Evolutionary conservation across 495 filamentous ascomycete genomes (phyloP).

Genomic region (Lichina pygmaea): DNA sequence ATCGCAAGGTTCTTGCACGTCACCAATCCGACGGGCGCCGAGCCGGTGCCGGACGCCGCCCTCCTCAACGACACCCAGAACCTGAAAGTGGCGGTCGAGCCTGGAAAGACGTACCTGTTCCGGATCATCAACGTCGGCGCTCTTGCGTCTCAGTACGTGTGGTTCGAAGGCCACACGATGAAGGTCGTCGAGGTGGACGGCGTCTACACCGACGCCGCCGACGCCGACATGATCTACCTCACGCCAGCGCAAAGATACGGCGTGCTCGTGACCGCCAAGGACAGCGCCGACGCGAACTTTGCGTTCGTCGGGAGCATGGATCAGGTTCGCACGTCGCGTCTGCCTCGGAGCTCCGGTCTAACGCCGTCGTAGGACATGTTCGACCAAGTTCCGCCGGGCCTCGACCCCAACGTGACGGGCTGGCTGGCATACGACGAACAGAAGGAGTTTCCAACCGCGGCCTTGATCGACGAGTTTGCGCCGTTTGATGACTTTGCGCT

Average conservation of each 20-base stretch:
- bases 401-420: slow-evolving; percentile 55
- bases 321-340: slow-evolving; percentile 10
- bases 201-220: slow-evolving; percentile 17
- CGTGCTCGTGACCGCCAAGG: slow-evolving; percentile 38
- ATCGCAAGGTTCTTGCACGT: slow-evolving; percentile 18
- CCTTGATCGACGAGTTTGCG: slow-evolving; percentile 26
- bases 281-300: slow-evolving; percentile 35
- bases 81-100: slow-evolving; percentile 27
- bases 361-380: slow-evolving; percentile 28
- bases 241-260: slow-evolving; percentile 44
- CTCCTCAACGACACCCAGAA: slow-evolving; percentile 31
- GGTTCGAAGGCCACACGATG: slow-evolving; percentile 41
- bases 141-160: slow-evolving; percentile 40
- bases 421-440: slow-evolving; percentile 49
- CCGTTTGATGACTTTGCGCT: slow-evolving; percentile 50
- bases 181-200: slow-evolving; percentile 28
- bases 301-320: slow-evolving; percentile 30
- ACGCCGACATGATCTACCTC: slow-evolving; percentile 15
- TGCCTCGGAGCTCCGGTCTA: neutral
- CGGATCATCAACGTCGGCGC: slow-evolving; percentile 51
- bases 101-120: slow-evolving; percentile 60
- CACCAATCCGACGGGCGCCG: slow-evolving; percentile 24
- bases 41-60: slow-evolving; percentile 24
- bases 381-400: slow-evolving; percentile 29
- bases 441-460: slow-evolving; percentile 27